Percentiles rank a stretch among this genome's conserved stretches.
phyloP scores from a whole-genome alignment of 169 alveolate genomes.

The Cryptosporidium ubiquitum region DNA sequence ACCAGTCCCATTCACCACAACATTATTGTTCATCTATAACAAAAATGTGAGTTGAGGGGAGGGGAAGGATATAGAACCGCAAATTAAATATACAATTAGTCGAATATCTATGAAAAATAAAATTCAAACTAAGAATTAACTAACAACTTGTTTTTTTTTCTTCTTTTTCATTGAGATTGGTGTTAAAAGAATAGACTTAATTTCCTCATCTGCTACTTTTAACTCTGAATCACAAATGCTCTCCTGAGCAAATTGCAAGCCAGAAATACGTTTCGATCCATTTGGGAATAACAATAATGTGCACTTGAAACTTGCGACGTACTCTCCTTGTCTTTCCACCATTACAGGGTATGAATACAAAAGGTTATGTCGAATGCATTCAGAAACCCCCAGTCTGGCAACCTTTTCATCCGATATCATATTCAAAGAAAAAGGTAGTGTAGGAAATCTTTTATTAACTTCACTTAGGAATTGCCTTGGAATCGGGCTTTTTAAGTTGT shows the following conservation, averaged over 20 bases:
- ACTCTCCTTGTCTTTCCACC: constrained; percentile 89
- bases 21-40: background rate
- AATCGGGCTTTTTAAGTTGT: constrained; percentile 91
- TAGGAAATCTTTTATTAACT: constrained; percentile 87
- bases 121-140: background rate
- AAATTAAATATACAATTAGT: background rate
- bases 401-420: constrained; percentile 85
- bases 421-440: constrained; percentile 84
- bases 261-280: constrained; percentile 87
- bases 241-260: constrained; percentile 69
- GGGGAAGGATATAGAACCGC: background rate
- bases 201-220: constrained; percentile 19
- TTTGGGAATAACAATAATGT: constrained; percentile 90
- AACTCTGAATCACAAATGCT: constrained; percentile 24
- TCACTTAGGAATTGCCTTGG: constrained; percentile 94
- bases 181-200: constrained; percentile 18
- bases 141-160: constrained; percentile 21
- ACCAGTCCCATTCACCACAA: background rate
- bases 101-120: background rate
- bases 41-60: background rate
- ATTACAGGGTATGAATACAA: constrained; percentile 93
- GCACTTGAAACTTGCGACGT: constrained; percentile 93
- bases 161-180: constrained; percentile 38
- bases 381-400: constrained; percentile 92
- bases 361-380: constrained; percentile 95